Percentiles rank a stretch among this genome's conserved stretches.
Evolutionary conservation across 2,329 filamentous ascomycete species (phyloP).

Genomic region (Monascus ruber): DNA sequence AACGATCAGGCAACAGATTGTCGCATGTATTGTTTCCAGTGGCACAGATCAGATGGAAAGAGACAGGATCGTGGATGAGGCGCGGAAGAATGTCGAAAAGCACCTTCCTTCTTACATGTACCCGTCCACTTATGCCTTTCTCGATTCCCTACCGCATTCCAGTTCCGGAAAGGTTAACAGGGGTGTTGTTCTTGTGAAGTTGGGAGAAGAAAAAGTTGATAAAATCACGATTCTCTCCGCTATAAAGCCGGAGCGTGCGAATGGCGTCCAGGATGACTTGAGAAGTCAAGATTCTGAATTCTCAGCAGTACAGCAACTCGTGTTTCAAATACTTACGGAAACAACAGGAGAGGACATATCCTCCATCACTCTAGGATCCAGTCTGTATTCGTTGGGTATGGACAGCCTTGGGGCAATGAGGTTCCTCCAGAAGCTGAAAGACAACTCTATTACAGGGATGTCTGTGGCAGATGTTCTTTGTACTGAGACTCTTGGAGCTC

Average conservation of each 20-base stretch:
- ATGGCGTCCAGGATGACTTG: slow-evolving; percentile 3
- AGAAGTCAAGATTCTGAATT: slow-evolving; percentile 1
- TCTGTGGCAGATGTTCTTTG: slow-evolving; percentile 19
- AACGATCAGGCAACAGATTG: slow-evolving; percentile 12
- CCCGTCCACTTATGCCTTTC: slow-evolving; percentile 13
- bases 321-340: slow-evolving; percentile 8
- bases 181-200: slow-evolving; percentile 8
- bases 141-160: slow-evolving; percentile 12
- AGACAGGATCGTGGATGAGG: slow-evolving; percentile 7
- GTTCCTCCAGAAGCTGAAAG: slow-evolving; percentile 19
- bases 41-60: slow-evolving; percentile 2
- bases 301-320: slow-evolving; percentile 4
- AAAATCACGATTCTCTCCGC: slow-evolving; percentile 2
- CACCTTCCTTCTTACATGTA: slow-evolving; percentile 15
- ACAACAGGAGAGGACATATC: slow-evolving; percentile 6
- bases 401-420: slow-evolving; percentile 27
- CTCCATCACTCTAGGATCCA: slow-evolving; percentile 7
- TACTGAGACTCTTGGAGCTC: slow-evolving; percentile 14
- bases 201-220: slow-evolving; percentile 3
- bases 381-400: slow-evolving; percentile 18
- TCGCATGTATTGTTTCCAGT: slow-evolving; percentile 14
- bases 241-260: neutral
- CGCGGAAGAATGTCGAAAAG: slow-evolving; percentile 4
- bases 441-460: slow-evolving; percentile 12
- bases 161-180: slow-evolving; percentile 18